A percentile compares a stretch with the other conserved stretches of the same genome.
Conservation (phyloP, 805 yeast genomes). For the Ogataea methanolica region DNA sequence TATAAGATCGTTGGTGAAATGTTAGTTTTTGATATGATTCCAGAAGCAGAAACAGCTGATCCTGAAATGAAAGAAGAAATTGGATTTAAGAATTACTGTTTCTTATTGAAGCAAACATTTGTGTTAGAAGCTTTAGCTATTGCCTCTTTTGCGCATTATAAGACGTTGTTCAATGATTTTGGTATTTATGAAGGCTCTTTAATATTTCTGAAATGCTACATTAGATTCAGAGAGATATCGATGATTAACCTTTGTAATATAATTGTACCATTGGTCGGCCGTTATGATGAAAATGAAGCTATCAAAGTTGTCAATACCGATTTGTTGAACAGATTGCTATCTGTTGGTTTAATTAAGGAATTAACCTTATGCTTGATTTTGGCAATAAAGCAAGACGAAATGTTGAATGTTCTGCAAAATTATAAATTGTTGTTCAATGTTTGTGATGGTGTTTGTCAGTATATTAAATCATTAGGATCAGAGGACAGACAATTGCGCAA, state of each 20-base stretch:
- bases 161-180: constrained; percentile 20
- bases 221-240: constrained; percentile 24
- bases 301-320: constrained; percentile 7
- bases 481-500: constrained; percentile 18
- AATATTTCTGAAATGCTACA: constrained; percentile 18
- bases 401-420: constrained; percentile 24
- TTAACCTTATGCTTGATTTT: constrained; percentile 22
- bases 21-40: constrained; percentile 6
- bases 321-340: constrained; percentile 16
- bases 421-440: constrained; percentile 22
- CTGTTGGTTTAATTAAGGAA: constrained; percentile 22
- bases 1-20: constrained; percentile 25
- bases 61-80: constrained; percentile 1
- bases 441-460: constrained; percentile 19
- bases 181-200: constrained; percentile 25
- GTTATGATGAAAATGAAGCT: constrained; percentile 7
- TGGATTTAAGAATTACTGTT: constrained; percentile 15
- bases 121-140: constrained; percentile 23
- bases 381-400: constrained; percentile 28
- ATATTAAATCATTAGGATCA: constrained; percentile 6
- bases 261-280: constrained; percentile 14
- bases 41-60: background rate
- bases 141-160: constrained; percentile 22
- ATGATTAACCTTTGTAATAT: constrained; percentile 16
- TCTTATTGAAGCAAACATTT: constrained; percentile 21